A percentile compares a stretch with the other conserved stretches of the same genome.
phyloP scores from a whole-genome alignment of 1,284 basidiomycete species.

The Mrakiaceae sp. region DNA sequence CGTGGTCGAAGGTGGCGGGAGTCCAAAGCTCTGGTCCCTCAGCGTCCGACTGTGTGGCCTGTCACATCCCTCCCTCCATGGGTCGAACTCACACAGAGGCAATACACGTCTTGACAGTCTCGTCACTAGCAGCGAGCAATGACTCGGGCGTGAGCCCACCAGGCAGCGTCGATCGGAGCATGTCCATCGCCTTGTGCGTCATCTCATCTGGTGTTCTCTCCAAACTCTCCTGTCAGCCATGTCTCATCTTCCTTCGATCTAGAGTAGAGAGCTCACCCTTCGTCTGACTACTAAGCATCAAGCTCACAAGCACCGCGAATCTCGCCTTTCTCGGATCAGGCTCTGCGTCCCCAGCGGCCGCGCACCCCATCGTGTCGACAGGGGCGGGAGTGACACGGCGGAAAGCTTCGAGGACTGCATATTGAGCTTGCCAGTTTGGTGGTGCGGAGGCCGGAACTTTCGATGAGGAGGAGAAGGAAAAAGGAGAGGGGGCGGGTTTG shows the following conservation, averaged over 20 bases:
- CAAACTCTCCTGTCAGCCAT: neutral
- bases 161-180: conserved; percentile 1
- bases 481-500: no score
- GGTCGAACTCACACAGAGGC: neutral
- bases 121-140: neutral
- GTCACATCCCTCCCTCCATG: no score
- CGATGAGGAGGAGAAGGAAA: no score
- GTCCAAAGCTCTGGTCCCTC: neutral
- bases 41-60: neutral
- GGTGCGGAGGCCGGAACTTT: no score
- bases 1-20: neutral
- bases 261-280: neutral
- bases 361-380: conserved; percentile 11
- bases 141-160: conserved; percentile 3
- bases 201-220: conserved; percentile 3
- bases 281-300: conserved; percentile 13
- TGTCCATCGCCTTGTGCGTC: conserved; percentile 6
- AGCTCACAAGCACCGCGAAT: conserved; percentile 1
- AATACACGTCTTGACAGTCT: neutral
- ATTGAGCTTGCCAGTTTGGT: no score
- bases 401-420: neutral
- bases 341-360: conserved; percentile 1
- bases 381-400: conserved; percentile 1
- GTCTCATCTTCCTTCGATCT: neutral
- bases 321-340: neutral